These are phyloP conservation scores for Aquilaria sinensis DNA, from an alignment of 345 rosid genomes.

Conservation along the genomic window DNA sequence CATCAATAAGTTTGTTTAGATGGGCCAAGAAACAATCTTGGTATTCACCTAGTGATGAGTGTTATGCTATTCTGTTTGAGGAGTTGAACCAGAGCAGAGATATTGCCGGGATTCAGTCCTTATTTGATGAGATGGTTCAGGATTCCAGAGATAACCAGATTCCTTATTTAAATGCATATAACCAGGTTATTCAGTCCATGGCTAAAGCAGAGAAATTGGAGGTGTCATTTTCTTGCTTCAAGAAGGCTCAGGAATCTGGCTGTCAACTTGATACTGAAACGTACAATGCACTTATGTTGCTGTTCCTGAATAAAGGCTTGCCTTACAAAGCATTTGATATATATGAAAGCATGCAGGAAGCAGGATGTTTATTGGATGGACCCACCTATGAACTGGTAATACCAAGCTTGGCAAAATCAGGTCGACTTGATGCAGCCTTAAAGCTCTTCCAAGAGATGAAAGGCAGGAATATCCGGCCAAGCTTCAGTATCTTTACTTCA, in stretches of 20 bases:
- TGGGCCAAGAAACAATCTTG: constrained; percentile 93
- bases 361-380: constrained; percentile 58
- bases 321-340: constrained; percentile 98
- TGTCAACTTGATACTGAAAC: constrained; percentile 55
- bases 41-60: constrained; percentile 60
- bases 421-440: constrained; percentile 87
- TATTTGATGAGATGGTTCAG: constrained; percentile 79
- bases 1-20: constrained; percentile 65
- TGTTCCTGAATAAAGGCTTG: constrained; percentile 81
- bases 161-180: constrained; percentile 47
- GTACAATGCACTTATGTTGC: constrained; percentile 65
- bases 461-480: constrained; percentile 56
- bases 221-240: constrained; percentile 81
- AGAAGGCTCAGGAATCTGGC: constrained; percentile 74
- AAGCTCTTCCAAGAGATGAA: constrained; percentile 97
- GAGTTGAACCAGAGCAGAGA: constrained; percentile 61
- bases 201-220: constrained; percentile 93
- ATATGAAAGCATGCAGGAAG: constrained; percentile 87
- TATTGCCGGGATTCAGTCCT: constrained; percentile 57
- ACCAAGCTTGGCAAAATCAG: constrained; percentile 92
- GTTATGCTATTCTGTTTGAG: constrained; percentile 67
- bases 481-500: constrained; percentile 55
- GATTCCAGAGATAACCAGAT: constrained; percentile 35
- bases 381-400: constrained; percentile 85
- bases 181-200: constrained; percentile 77